Evolutionary conservation across 257 asterid genomes (phyloP).

Genomic region (Penstemon barbatus): DNA sequence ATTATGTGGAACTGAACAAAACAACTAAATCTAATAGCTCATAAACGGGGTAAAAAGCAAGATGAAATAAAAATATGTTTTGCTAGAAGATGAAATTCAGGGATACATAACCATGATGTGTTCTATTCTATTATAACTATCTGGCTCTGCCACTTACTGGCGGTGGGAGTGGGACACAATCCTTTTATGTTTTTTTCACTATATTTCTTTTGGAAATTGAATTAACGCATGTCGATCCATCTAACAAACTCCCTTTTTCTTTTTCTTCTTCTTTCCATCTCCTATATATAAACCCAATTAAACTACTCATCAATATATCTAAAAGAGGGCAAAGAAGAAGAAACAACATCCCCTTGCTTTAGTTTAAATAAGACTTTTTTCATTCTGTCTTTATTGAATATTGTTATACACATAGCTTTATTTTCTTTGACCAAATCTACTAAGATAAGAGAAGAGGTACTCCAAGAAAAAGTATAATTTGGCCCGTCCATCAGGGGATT

Average conservation of each 20-base stretch:
- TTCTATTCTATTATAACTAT: not conserved
- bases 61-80: no score
- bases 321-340: not conserved
- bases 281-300: not conserved
- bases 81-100: no score
- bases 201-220: slow-evolving; percentile 24
- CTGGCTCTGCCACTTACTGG: not conserved
- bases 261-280: not conserved
- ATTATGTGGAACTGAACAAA: no score
- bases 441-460: slow-evolving; percentile 28
- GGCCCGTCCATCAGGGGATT: slow-evolving; percentile 34
- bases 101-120: no score
- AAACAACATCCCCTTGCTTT: slow-evolving; percentile 12
- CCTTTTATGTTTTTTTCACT: not conserved
- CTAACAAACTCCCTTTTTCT: not conserved
- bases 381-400: not conserved
- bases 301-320: not conserved
- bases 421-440: slow-evolving; percentile 34
- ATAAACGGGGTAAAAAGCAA: no score
- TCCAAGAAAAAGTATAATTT: slow-evolving; percentile 23
- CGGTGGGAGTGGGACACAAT: slow-evolving; percentile 22
- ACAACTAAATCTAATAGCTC: no score
- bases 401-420: slow-evolving; percentile 32
- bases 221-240: not conserved
- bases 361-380: slow-evolving; percentile 10